Base-by-base conservation (phyloP, 2,329 filamentous ascomycete genomes). In the Chlorencoelia australis region DNA sequence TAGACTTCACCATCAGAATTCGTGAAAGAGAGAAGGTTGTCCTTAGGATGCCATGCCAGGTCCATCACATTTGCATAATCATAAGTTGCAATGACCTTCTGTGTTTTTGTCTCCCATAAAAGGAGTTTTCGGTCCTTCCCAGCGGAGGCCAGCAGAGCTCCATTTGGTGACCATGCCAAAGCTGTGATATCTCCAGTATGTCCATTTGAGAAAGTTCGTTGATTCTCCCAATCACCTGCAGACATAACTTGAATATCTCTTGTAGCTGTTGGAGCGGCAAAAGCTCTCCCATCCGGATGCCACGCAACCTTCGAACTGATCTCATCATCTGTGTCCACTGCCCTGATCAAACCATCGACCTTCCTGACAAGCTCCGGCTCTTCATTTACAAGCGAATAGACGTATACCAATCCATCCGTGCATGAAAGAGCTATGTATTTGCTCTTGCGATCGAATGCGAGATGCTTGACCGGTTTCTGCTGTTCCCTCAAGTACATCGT, bases 261-360 rank as follows among this genome's bases (percentile, higher is more conserved):
- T 15, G 82, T 86, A 0, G 82, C 73, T 14, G 88, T 94, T 1
- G 86, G 78, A 14, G 83, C 79, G 2, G 85, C 88, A 59, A 98
- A 94, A 3, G 88, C 85, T 47, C 85, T 75, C 14, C 91, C 89
- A 56, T 96, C 89, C 0, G 93, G 93, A 61, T 96, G 91, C 91
- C 91, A 98, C 1, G 77, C 73, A 5, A 81, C 77, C 52, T 72
- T 73, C 4, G 85, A 80, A 45, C 79, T 87, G 5, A 75, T 70
- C 43, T 93, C 83, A 2, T 79, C 72, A 29, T 91, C 85, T 1
- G 76, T 71, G 40, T 95, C 88, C 3, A 89, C 59, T 13, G 73
- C 72, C 43, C 78, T 80, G 48, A 96, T 91, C 47, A 95, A 65
- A 1, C 87, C 88, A 51, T 94, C 87, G 7, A 98, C 68, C 57